phyloP scores from a whole-genome alignment of 2,329 filamentous ascomycete genomes.

The Fusarium mexicanum region DNA sequence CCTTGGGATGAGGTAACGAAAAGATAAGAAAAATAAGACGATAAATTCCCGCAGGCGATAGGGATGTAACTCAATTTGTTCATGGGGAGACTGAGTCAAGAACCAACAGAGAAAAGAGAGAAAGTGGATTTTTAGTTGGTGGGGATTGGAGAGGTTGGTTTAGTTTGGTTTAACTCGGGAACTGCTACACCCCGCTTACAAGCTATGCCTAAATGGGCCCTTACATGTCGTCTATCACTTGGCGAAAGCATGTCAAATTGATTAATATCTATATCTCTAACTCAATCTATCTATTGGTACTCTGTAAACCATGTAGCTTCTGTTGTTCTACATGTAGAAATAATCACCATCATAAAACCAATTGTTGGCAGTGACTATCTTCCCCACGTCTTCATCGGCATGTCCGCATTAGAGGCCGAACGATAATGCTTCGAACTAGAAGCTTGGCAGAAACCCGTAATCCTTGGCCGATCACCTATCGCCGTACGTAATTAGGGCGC shows the following conservation, averaged over 20 bases:
- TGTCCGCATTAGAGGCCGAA: background rate
- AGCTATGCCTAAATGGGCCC: background rate
- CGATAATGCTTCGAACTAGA: background rate
- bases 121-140: background rate
- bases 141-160: conserved; percentile 1
- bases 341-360: background rate
- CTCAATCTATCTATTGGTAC: too few species aligned
- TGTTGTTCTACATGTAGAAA: rapidly evolving
- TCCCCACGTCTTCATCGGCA: background rate
- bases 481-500: conserved; percentile 16
- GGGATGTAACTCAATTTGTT: background rate
- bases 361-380: background rate
- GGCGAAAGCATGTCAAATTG: background rate
- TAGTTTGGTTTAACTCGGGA: background rate
- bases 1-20: conserved; percentile 21
- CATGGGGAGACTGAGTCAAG: background rate
- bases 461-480: conserved; percentile 12
- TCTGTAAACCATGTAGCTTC: rapidly evolving
- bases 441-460: conserved; percentile 3
- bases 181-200: conserved; percentile 10
- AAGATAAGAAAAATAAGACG: conserved; percentile 13
- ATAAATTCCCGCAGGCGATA: background rate
- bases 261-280: background rate
- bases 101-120: background rate
- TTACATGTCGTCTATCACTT: background rate